A percentile compares a stretch with the other conserved stretches of the same genome.
Evolutionary conservation across 805 yeast genomes (phyloP).

Genomic region (Wickerhamomyces sydowiorum): DNA sequence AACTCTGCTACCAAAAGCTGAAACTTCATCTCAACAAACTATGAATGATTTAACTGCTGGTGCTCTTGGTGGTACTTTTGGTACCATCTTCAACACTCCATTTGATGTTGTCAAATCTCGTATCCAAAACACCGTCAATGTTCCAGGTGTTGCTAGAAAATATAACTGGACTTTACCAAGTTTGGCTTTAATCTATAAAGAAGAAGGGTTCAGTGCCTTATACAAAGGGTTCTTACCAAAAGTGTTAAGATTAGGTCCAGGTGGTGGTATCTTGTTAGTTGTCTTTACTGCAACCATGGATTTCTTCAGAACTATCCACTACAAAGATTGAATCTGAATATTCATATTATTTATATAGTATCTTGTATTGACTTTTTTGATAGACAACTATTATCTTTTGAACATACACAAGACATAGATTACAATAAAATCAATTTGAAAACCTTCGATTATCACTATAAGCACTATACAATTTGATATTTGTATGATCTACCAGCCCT

Average conservation of each 20-base stretch:
- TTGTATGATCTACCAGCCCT: slow-evolving; percentile 74
- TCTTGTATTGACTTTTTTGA: not conserved
- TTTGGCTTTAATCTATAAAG: slow-evolving; percentile 64
- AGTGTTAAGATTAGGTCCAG: slow-evolving; percentile 96
- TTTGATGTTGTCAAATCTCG: slow-evolving; percentile 97
- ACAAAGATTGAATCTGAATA: slow-evolving; percentile 7
- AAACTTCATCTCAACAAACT: slow-evolving; percentile 66
- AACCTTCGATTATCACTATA: no score
- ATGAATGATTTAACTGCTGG: slow-evolving; percentile 88
- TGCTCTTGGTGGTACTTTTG: slow-evolving; percentile 93
- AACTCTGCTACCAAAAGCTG: slow-evolving; percentile 70
- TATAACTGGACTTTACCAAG: slow-evolving; percentile 92
- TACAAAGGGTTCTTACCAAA: slow-evolving; percentile 97
- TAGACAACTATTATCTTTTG: no score
- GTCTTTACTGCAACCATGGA: slow-evolving; percentile 96
- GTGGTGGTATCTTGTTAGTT: slow-evolving; percentile 96
- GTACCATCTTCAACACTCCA: slow-evolving; percentile 94
- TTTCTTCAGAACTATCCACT: slow-evolving; percentile 57
- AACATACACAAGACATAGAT: no score
- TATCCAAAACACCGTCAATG: slow-evolving; percentile 69
- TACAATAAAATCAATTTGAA: not conserved
- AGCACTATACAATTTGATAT: slow-evolving; percentile 1
- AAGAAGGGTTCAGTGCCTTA: slow-evolving; percentile 89
- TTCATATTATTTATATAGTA: not conserved
- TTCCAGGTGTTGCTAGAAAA: slow-evolving; percentile 73